A percentile compares a stretch with the other conserved stretches of the same genome.
These are phyloP conservation scores for Lolium perenne DNA, from an alignment of 176 grass and related monocot species.

Conservation along the genomic window DNA sequence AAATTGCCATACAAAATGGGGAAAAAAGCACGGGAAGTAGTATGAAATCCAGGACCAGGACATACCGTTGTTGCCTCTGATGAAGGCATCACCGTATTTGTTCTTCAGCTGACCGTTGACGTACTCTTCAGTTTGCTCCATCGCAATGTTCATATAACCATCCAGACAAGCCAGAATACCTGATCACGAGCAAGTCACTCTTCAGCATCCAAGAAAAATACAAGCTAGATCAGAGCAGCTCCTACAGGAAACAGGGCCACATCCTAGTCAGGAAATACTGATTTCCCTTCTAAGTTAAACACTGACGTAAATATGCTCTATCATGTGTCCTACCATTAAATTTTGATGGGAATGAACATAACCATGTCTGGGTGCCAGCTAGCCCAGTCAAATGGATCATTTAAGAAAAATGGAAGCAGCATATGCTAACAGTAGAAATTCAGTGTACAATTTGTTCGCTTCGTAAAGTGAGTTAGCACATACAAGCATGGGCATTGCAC, in stretches of 20 bases:
- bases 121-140: conserved; percentile 98
- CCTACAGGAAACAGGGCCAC: not conserved
- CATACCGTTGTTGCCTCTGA: conserved; percentile 96
- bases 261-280: not conserved
- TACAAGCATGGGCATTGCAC: conserved; percentile 5
- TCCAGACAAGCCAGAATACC: conserved; percentile 94
- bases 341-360: not conserved
- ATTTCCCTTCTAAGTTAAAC: not conserved
- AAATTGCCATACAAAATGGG: not conserved
- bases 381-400: conserved; percentile 2
- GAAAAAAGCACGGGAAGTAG: not conserved
- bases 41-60: conserved; percentile 34
- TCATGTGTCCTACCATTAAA: not conserved
- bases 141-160: conserved; percentile 98
- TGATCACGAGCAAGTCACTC: conserved; percentile 22
- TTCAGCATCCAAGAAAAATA: not conserved
- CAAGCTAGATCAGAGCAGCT: not conserved
- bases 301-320: not conserved
- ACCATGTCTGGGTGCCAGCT: not conserved
- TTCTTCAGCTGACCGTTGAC: conserved; percentile 96
- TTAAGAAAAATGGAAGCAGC: not conserved
- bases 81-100: conserved; percentile 97
- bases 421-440: conserved; percentile 1
- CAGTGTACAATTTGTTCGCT: not conserved
- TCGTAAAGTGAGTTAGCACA: not conserved